A percentile compares a stretch with the other conserved stretches of the same genome.
Evolutionary conservation across 2,329 filamentous ascomycete species (phyloP).

Genomic region (Paracoccidioides lutzii): DNA sequence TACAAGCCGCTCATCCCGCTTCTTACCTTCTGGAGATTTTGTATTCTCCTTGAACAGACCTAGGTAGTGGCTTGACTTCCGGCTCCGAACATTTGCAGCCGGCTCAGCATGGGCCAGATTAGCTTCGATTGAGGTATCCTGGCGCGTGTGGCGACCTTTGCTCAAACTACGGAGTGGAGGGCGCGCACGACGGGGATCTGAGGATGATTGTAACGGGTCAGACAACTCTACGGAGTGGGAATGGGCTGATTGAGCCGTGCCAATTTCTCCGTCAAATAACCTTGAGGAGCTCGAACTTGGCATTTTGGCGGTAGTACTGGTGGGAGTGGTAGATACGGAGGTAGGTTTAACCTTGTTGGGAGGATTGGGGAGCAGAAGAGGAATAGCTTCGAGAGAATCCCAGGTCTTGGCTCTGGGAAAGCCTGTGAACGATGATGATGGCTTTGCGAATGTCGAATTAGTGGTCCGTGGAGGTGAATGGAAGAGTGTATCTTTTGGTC

Average conservation of each 20-base stretch:
- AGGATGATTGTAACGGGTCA: background rate
- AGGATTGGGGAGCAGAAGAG: background rate
- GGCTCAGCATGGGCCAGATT: conserved; percentile 46
- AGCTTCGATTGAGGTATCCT: conserved; percentile 52
- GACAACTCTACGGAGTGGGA: background rate
- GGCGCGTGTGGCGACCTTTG: conserved; percentile 33
- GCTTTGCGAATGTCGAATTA: background rate
- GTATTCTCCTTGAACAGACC: conserved; percentile 53
- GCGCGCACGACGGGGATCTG: background rate
- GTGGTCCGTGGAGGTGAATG: background rate
- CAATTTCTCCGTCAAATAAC: background rate
- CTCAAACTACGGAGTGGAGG: conserved; percentile 27
- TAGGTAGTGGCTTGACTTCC: conserved; percentile 54
- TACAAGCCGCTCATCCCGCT: conserved; percentile 33
- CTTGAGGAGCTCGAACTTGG: background rate
- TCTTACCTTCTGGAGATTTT: conserved; percentile 39
- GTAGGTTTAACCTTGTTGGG: background rate
- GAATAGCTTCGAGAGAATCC: conserved; percentile 1
- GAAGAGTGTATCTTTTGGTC: background rate
- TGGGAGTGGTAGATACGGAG: background rate
- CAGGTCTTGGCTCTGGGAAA: background rate
- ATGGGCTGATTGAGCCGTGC: background rate
- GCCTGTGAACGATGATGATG: background rate
- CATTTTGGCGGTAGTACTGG: background rate
- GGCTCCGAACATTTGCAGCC: conserved; percentile 43